Conservation (phyloP, 345 rosid genomes). For the Murraya koenigii region DNA sequence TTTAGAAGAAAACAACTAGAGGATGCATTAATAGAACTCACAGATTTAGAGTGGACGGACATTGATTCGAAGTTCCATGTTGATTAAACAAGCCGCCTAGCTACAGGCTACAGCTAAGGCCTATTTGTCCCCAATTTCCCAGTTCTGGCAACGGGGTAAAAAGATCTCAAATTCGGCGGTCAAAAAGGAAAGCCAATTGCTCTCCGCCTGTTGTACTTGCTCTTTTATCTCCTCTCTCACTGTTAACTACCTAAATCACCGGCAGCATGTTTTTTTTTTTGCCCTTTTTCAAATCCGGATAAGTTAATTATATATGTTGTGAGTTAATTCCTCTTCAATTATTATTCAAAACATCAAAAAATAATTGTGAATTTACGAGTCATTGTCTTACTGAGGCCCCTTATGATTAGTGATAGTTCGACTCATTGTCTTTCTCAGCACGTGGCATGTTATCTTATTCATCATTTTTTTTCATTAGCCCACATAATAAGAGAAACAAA, state of each 20-base stretch:
- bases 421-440: neutral
- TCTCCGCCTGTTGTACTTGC: neutral
- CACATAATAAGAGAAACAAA: too few relatives aligned
- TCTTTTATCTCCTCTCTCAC: neutral
- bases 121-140: neutral
- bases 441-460: neutral
- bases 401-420: neutral
- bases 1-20: neutral
- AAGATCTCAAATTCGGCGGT: neutral
- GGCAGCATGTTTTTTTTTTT: neutral
- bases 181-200: neutral
- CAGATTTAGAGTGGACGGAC: slow-evolving; percentile 31
- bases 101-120: neutral
- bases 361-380: neutral
- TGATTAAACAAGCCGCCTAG: neutral
- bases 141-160: slow-evolving; percentile 1
- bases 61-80: slow-evolving; percentile 12
- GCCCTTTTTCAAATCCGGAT: neutral
- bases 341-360: neutral
- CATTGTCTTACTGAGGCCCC: neutral
- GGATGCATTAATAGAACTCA: slow-evolving; percentile 16
- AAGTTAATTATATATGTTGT: neutral
- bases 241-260: slow-evolving; percentile 1
- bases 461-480: neutral
- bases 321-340: neutral